Base-by-base conservation (phyloP, 176 grass and related monocot species). In the Lolium perenne region DNA sequence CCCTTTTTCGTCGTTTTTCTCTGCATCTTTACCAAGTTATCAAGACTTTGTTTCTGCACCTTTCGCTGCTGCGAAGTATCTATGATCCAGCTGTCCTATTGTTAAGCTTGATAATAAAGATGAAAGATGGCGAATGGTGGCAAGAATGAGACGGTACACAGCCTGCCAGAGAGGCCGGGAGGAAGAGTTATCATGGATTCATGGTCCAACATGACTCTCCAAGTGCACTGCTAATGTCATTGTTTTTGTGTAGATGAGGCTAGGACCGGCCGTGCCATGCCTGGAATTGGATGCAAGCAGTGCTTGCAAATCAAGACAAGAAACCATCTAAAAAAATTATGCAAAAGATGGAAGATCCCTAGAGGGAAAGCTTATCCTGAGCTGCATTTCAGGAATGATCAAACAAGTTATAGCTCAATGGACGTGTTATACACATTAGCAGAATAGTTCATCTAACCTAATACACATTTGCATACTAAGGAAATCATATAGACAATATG, bases 401-500 rank as follows among this genome's bases (percentile, higher is more conserved):
- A 68, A 91, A 80, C 50, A 75, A 76, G 26, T 59, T 26, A 26
- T 35, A 17, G 16, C 55, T 0, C 16, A 66, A 74, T 1, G 4
- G 21, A 14, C 8, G 20, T n/a, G 80, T 74, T 45, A 59, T 10
- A 81, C 67, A 80, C 80, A 75, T 51, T 50, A 84, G 18, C 38
- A 68, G 10, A 56, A 47, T 5, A 46, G 23, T 57, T 76, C 10
- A 80, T 53, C 51, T 84, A 90, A 84, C 81, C 76, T 84, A 84
- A 7, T 43, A 61, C 35, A 84, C 61, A 77, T 63, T 62, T 63
- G 53, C 89, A 88, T 54, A 54, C 89, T 7, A 80, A 51, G 48
- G 10, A 59, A 87, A 87, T 68, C 18, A 65, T 91, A 87, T 80
- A 54, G 56, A 84, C 89, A 87, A 22, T 83, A 43, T 10, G 84